A percentile compares a stretch with the other conserved stretches of the same genome.
Conservation (phyloP, 2,329 filamentous ascomycete species). For the Calonectria hongkongensis region DNA sequence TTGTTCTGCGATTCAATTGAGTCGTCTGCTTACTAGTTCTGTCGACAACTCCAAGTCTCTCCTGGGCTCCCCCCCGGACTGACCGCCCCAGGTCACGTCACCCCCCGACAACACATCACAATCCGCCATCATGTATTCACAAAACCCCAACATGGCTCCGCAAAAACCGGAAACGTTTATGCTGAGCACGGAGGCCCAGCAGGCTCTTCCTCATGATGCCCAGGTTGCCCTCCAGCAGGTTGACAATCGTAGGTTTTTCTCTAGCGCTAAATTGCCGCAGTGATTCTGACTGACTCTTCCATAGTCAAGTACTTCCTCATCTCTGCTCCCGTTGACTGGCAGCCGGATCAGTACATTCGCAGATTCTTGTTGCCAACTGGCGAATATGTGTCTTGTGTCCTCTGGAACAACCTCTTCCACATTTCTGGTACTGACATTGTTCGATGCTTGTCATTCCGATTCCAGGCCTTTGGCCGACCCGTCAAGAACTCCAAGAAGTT, state of each 20-base stretch:
- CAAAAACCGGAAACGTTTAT: conserved; percentile 99
- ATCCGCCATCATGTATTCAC: conserved; percentile 80
- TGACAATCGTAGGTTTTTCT: conserved; percentile 85
- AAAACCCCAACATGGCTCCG: conserved; percentile 90
- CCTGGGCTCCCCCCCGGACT: conserved; percentile 50
- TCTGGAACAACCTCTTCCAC: conserved; percentile 99
- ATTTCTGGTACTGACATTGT: conserved; percentile 99
- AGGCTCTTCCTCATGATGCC: conserved; percentile 95
- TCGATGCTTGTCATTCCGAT: conserved; percentile 96
- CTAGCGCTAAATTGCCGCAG: conserved; percentile 23
- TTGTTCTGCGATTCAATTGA: conserved; percentile 43
- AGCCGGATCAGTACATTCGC: conserved; percentile 95
- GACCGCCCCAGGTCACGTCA: conserved; percentile 54
- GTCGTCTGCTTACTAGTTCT: conserved; percentile 38
- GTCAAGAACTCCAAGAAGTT: conserved; percentile 99
- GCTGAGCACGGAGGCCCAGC: conserved; percentile 97
- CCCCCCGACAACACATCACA: conserved; percentile 46
- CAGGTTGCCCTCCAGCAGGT: conserved; percentile 98
- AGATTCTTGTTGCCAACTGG: conserved; percentile 96
- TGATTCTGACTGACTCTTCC: conserved; percentile 40
- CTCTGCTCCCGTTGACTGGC: conserved; percentile 98
- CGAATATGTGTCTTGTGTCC: conserved; percentile 98
- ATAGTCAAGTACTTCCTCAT: conserved; percentile 99
- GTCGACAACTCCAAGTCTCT: conserved; percentile 42
- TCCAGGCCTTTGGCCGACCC: conserved; percentile 97